phyloP scores from a whole-genome alignment of 371 early-diverging fungal genomes.

The Haplosporangium sp. region DNA sequence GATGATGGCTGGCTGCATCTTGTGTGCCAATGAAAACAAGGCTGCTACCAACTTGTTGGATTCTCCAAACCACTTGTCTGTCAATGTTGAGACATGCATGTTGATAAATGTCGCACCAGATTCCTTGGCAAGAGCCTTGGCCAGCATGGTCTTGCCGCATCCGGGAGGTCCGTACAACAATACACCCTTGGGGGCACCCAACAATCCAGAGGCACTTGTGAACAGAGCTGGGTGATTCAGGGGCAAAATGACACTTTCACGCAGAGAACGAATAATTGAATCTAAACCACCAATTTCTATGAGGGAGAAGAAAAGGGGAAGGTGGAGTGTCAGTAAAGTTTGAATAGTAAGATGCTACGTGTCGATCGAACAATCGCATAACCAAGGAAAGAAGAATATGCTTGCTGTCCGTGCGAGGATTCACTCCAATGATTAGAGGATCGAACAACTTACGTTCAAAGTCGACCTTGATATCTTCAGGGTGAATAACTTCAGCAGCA shows the following conservation, averaged over 20 bases:
- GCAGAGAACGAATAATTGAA: conserved; percentile 87
- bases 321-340: too few species aligned
- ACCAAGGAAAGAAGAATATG: background rate
- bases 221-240: conserved; percentile 92
- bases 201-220: conserved; percentile 83
- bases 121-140: conserved; percentile 96
- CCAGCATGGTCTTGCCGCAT: conserved; percentile 98
- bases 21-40: conserved; percentile 92
- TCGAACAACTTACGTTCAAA: conserved; percentile 75
- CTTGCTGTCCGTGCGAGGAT: background rate
- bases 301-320: too few species aligned
- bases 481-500: conserved; percentile 91
- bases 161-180: conserved; percentile 96
- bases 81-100: conserved; percentile 92
- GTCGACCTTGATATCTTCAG: conserved; percentile 89
- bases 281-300: conserved; percentile 95
- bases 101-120: conserved; percentile 97
- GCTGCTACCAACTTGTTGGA: conserved; percentile 94
- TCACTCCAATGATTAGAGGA: background rate
- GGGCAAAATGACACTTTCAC: conserved; percentile 96
- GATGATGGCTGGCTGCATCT: conserved; percentile 94
- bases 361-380: background rate
- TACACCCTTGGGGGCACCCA: conserved; percentile 96
- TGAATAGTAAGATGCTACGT: conserved; percentile 6
- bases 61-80: conserved; percentile 98